Conservation (phyloP, 805 yeast species). For the Candida chilensis region DNA sequence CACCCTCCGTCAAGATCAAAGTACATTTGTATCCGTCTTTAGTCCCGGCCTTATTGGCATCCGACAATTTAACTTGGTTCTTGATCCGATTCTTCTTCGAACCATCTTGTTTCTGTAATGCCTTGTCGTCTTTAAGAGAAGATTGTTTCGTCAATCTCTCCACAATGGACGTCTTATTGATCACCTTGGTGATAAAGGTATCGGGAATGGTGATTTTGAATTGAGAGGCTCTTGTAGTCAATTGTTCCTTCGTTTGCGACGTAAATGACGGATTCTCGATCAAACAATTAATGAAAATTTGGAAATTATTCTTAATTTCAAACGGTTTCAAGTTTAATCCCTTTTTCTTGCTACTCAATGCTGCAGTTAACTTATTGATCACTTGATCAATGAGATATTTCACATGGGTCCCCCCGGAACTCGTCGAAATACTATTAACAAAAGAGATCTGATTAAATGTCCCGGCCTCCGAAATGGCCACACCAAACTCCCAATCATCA, state of each 20-base stretch:
- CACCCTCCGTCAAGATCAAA: slow-evolving; percentile 91
- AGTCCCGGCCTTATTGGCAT: slow-evolving; percentile 96
- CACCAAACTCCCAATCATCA: slow-evolving; percentile 93
- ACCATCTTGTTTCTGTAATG: slow-evolving; percentile 85
- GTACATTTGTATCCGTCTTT: slow-evolving; percentile 89
- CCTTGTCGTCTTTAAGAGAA: slow-evolving; percentile 82
- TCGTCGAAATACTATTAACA: slow-evolving; percentile 96
- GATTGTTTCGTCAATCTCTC: slow-evolving; percentile 78
- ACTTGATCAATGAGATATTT: slow-evolving; percentile 80
- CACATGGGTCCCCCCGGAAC: slow-evolving; percentile 95
- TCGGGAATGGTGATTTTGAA: slow-evolving; percentile 73
- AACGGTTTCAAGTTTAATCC: slow-evolving; percentile 68
- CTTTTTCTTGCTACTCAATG: slow-evolving; percentile 53
- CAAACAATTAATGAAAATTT: slow-evolving; percentile 82
- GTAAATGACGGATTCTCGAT: slow-evolving; percentile 96
- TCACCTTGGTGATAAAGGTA: slow-evolving; percentile 60
- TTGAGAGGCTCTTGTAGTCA: slow-evolving; percentile 81
- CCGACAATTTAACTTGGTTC: slow-evolving; percentile 82
- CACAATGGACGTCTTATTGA: slow-evolving; percentile 55
- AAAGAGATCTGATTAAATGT: slow-evolving; percentile 90
- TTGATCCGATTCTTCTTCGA: slow-evolving; percentile 76
- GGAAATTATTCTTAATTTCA: slow-evolving; percentile 86
- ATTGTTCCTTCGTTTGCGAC: slow-evolving; percentile 93
- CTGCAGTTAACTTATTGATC: slow-evolving; percentile 65
- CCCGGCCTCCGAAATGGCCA: slow-evolving; percentile 88